Percentiles rank a stretch among this genome's conserved stretches.
phyloP scores from a whole-genome alignment of 306 rosid genomes.

The Morella rubra region DNA sequence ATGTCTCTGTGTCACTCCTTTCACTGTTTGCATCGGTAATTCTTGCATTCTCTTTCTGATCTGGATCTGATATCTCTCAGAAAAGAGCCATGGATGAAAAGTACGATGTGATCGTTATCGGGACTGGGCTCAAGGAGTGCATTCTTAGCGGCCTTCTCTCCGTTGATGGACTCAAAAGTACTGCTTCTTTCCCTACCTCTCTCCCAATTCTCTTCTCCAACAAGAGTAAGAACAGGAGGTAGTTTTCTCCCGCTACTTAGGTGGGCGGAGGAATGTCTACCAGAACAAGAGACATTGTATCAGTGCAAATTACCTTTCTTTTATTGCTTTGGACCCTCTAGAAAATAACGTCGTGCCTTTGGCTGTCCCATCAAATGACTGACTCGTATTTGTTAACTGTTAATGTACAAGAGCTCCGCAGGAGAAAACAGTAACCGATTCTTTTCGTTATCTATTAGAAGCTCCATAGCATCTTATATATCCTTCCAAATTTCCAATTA shows the following conservation, averaged over 20 bases:
- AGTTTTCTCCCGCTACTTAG: no score
- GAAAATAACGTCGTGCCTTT: no score
- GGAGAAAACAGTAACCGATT: background rate
- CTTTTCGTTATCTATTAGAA: background rate
- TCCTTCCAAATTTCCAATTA: no score
- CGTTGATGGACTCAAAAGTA: slow-evolving; percentile 77
- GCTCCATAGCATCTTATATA: background rate
- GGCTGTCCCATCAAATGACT: no score
- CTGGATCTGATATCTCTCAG: background rate
- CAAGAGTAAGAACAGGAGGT: no score
- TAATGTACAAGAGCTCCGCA: background rate
- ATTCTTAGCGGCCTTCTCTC: slow-evolving; percentile 87
- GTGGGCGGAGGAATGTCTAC: no score
- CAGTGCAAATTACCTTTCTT: background rate
- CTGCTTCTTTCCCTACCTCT: background rate
- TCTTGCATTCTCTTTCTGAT: background rate
- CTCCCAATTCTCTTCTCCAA: background rate
- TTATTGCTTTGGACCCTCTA: no score
- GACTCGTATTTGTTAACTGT: no score
- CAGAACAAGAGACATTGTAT: no score
- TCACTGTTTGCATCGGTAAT: background rate
- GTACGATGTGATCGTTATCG: slow-evolving; percentile 75
- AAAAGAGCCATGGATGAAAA: slow-evolving; percentile 67
- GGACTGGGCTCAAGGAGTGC: slow-evolving; percentile 84
- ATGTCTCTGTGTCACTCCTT: slow-evolving; percentile 4